Base-by-base conservation (phyloP, 192 early-diverging fungal genomes). In the Coemansia interrupta region DNA sequence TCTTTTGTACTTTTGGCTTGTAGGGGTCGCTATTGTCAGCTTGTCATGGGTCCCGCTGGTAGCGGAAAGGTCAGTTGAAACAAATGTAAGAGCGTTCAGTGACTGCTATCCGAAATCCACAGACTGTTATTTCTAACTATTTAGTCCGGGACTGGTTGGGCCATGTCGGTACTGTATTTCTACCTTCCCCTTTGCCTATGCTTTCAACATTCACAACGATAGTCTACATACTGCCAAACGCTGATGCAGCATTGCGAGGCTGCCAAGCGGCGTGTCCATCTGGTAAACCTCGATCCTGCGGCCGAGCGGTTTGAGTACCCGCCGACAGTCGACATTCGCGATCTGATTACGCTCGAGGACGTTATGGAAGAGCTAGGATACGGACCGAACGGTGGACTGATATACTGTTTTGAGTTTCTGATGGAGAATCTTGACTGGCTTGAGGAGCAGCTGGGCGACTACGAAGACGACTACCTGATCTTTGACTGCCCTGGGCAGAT, bases 401-500 rank as follows among this genome's bases (percentile, higher is more conserved):
- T 97, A 18, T 99, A 97, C 70, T 97, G 94, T 69, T 82, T 97
- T 67, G 96, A 98, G 87, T 93, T 94, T 75, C 75, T 99, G 30
- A 78, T 93, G 62, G 89, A 96, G 46, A 99, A 99, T 66, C 62
- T 97, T 28, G 94, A 99, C 68, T 99, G 95, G 92, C 72, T 99
- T 19, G 94, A 97, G 76, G 92, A 97, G 43, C 89, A 94, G 72
- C 78, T 97, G 7, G 86, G 90, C 9, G 82, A 85, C 51, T 96
- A 88, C 55, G 93, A 93, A 36, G 93, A 99, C 65, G 96, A 99
- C 66, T 97, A 97, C 63, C 76, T 98, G 42, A 94, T 99, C 44
- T 85, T 99, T 47, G 96, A 99, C 72, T 96, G 95, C 62, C 96
- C 96, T 11, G 88, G 95, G 4, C 94, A 99, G 71, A 99, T 99